Evolutionary conservation across 106 monocot genomes (phyloP), one percentile per base, ranked within the genome.

Genomic region (Triglochin maritima): DNA sequence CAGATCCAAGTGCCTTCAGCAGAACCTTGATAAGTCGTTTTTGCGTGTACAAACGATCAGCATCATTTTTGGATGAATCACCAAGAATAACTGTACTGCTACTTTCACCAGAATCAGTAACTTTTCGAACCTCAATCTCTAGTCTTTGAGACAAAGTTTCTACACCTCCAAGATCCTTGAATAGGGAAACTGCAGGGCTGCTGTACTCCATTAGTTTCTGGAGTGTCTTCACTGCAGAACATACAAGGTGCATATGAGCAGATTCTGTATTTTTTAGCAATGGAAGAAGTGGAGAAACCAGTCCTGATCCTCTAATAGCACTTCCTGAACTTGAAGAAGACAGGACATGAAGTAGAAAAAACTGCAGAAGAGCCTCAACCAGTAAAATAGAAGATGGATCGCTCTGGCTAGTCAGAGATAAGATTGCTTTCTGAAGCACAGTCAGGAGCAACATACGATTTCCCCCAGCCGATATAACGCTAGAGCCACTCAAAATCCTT

Each of bases 171-270:
- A 89, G 82, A 74, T 99, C 98, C 84, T 99, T 99, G 46, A 99
- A 92, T 65, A 92, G 69, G 44, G 92, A 81, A 43, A 92, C 88
- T 59, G 92, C 92, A 67, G 86, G 86, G 54, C 80, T 89, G 64
- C 92, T 92, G 62, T 92, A 99, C 69, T 99, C 98, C 84, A 99
- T 82, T 56, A 99, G 65, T 63, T 99, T 99, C 54, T 99, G 98
- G 75, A 99, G 84, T 17, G 81, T 92, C 68, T 89, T 99, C 10
- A 99, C 98, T 45, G 88, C 84, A 59, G 84, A 76, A 56, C 79
- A 82, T 42, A 99, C 92, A 73, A 99, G 84, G 79, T 99, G 81
- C 75, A 89, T 78, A 58, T 92, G 92, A 11, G 77, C 56, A 57
- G 82, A 79, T 67, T 99, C 84, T 76, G 44, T 76, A 55, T 99